A percentile compares a stretch with the other conserved stretches of the same genome.
These are phyloP conservation scores for Chrysosporium keratinophilum DNA, from an alignment of 2,329 filamentous ascomycete species.

Conservation along the genomic window DNA sequence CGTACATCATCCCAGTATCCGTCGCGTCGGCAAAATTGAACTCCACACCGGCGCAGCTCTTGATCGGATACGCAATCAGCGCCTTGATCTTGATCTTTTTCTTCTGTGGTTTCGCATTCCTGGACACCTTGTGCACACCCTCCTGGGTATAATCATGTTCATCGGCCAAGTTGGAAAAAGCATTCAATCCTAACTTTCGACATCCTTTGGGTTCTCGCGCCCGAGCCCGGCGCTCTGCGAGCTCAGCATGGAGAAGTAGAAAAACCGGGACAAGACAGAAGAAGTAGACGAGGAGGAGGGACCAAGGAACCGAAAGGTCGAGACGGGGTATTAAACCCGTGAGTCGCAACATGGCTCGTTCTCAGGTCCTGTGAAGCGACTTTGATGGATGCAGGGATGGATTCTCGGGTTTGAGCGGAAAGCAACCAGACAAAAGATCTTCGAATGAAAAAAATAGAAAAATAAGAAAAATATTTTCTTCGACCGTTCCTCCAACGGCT, in stretches of 20 bases:
- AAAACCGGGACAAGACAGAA: conserved; percentile 15
- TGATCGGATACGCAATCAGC: conserved; percentile 71
- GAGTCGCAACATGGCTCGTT: conserved; percentile 18
- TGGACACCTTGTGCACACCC: conserved; percentile 23
- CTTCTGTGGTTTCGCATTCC: conserved; percentile 23
- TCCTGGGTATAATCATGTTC: conserved; percentile 45
- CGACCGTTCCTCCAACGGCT: background rate
- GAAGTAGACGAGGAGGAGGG: conserved; percentile 14
- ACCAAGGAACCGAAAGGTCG: conserved; percentile 12
- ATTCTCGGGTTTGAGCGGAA: too few relatives aligned
- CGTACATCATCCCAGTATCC: conserved; percentile 61
- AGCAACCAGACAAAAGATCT: background rate
- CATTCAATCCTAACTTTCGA: conserved; percentile 42
- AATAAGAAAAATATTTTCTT: background rate
- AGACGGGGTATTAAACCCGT: conserved; percentile 13
- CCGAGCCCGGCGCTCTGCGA: conserved; percentile 5
- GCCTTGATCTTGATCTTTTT: conserved; percentile 50
- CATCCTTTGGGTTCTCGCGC: conserved; percentile 39
- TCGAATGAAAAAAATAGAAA: background rate
- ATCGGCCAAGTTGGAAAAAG: conserved; percentile 45
- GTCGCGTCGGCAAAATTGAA: conserved; percentile 54
- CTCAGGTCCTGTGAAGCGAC: background rate
- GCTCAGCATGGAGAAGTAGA: conserved; percentile 9
- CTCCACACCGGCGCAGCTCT: conserved; percentile 70
- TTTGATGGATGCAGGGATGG: background rate